Base-by-base conservation (phyloP, 1,139 yeast genomes). In the Diutina pseudorugosa region DNA sequence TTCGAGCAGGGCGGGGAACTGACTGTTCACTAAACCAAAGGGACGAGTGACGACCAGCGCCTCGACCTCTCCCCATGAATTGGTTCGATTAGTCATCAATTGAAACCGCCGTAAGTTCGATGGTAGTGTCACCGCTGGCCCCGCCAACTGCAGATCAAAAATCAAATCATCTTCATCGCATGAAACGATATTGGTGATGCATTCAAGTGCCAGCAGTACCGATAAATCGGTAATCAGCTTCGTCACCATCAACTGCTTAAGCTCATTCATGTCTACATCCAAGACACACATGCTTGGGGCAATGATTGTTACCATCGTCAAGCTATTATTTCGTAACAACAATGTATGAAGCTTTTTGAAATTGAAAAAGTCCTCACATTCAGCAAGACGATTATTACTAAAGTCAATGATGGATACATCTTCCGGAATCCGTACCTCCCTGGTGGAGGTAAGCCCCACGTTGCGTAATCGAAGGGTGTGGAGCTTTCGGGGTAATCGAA, bases 121-220 rank as follows among this genome's bases (percentile, higher is more conserved):
- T 16, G 49, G 49, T 14, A 45, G 27, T 16, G 18, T 27, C 4
- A 27, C 49, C 14, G 40, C 27, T 2, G 41, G 40, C 6, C n/a
- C 16, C 11, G 16, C 4, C 47, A 43, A n/a, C 12, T 12, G 14
- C 21, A 5, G n/a, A 6, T 5, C 16, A n/a, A 21, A 23, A 6
- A 23, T 23, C 33, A 23, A 12, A 2, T 44, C 47, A 20, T 45
- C 16, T 11, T 25, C 36, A n/a, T 45, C 49, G 21, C 41, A 45
- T 7, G 27, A 18, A 27, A 8, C 27, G 16, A 45, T 43, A 23
- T 45, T 45, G n/a, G 41, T n/a, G 4, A 27, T 33, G 6, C 41
- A n/a, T 5, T 25, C 49, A n/a, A 27, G 18, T n/a, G 36, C 40
- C 49, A 45, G 49, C 36, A 27, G 41, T 16, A 45, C 49, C n/a